phyloP scores from a whole-genome alignment of 371 early-diverging fungal genomes.

The Chytridium lagenaria region DNA sequence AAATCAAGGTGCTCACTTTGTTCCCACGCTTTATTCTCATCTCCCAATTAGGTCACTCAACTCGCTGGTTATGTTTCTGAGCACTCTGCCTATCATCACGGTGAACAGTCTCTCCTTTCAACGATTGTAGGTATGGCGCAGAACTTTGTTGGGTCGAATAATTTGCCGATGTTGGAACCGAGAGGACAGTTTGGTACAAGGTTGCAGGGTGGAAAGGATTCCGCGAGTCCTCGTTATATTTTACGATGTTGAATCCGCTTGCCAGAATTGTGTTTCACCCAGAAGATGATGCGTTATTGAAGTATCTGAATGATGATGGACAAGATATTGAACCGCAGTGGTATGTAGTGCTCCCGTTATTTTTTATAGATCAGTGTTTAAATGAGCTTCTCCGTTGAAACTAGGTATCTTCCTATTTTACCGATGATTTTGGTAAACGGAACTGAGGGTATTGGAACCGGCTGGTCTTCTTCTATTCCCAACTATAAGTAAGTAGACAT shows the following conservation, averaged over 20 bases:
- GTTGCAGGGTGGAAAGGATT: constrained; percentile 97
- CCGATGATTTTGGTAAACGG: constrained; percentile 99
- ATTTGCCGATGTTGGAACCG: constrained; percentile 92
- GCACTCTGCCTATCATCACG: constrained; percentile 98
- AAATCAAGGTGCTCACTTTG: constrained; percentile 81
- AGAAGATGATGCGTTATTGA: constrained; percentile 89
- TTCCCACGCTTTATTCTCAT: neutral
- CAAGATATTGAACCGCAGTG: constrained; percentile 96
- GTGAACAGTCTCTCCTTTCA: constrained; percentile 88
- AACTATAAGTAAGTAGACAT: constrained; percentile 55
- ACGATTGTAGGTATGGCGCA: constrained; percentile 98
- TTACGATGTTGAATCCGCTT: constrained; percentile 83
- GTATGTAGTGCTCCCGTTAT: constrained; percentile 52
- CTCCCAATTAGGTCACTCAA: constrained; percentile 72
- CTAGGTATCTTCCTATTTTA: constrained; percentile 93
- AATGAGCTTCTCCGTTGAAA: too few relatives aligned
- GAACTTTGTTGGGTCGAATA: constrained; percentile 98
- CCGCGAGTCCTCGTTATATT: constrained; percentile 98
- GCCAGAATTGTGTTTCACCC: constrained; percentile 86
- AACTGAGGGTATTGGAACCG: constrained; percentile 99
- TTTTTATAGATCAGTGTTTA: neutral
- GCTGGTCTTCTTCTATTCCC: constrained; percentile 73
- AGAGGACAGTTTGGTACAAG: constrained; percentile 98
- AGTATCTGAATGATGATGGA: constrained; percentile 95
- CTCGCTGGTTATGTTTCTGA: constrained; percentile 96